Conservation (phyloP, 2,329 filamentous ascomycete genomes). For the Canariomyces notabilis region DNA sequence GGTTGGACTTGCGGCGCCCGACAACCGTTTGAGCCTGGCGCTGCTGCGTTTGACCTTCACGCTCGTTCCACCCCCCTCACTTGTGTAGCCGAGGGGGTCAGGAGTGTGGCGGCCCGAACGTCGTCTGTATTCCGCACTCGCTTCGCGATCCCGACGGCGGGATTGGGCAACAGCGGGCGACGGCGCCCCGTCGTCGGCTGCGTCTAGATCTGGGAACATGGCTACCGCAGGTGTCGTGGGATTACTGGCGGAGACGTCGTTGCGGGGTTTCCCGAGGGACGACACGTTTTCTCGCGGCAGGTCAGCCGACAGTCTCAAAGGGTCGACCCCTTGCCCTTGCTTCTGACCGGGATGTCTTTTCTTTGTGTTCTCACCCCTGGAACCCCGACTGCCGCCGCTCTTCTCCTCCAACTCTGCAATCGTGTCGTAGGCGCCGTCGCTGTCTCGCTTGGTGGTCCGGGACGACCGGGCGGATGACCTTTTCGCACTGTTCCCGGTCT, state of each 20-base stretch:
- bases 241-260: conserved; percentile 14
- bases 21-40: conserved; percentile 55
- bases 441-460: conserved; percentile 44
- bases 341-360: conserved; percentile 11
- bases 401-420: conserved; percentile 29
- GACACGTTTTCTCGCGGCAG: conserved; percentile 16
- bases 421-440: conserved; percentile 37
- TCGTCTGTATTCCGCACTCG: conserved; percentile 44
- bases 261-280: conserved; percentile 13
- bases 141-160: conserved; percentile 43
- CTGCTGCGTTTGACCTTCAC: conserved; percentile 49
- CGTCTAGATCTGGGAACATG: conserved; percentile 31
- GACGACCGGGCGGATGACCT: conserved; percentile 48
- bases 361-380: conserved; percentile 14
- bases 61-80: conserved; percentile 22
- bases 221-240: conserved; percentile 18
- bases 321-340: conserved; percentile 18
- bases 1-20: conserved; percentile 42
- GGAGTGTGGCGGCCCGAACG: conserved; percentile 47
- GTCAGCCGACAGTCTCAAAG: conserved; percentile 19
- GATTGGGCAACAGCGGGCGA: conserved; percentile 64
- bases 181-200: conserved; percentile 60
- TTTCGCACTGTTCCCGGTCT: conserved; percentile 47
- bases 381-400: conserved; percentile 7
- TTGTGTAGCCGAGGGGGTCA: conserved; percentile 33